phyloP scores from a whole-genome alignment of 169 alveolate genomes.

The Condylostoma magnum region DNA sequence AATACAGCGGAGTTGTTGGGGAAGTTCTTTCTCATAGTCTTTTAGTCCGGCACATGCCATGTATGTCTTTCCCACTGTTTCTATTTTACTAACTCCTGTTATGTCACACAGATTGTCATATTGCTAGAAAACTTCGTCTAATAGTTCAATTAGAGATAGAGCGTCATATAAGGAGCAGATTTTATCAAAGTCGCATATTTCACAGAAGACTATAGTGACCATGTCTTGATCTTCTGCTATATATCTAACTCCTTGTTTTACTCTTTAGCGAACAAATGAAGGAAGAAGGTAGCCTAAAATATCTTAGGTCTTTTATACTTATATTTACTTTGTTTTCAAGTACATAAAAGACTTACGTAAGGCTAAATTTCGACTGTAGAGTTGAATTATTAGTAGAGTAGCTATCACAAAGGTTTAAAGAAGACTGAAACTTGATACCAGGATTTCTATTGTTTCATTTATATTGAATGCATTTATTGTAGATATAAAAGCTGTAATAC shows the following conservation, averaged over 20 bases:
- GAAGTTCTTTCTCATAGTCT: conserved; percentile 49
- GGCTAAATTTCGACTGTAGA: no score
- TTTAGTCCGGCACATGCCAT: conserved; percentile 86
- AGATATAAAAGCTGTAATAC: no score
- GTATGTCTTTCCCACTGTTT: conserved; percentile 87
- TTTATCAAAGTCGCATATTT: conserved; percentile 76
- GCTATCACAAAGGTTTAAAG: no score
- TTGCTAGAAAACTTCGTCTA: conserved; percentile 71
- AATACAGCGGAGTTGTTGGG: not conserved
- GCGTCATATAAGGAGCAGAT: conserved; percentile 30
- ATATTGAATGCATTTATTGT: no score
- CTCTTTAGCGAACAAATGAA: conserved; percentile 76
- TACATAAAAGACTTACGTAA: no score
- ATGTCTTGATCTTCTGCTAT: conserved; percentile 74
- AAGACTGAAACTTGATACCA: no score
- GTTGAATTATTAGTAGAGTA: no score
- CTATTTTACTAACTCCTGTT: conserved; percentile 77
- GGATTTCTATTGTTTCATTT: no score
- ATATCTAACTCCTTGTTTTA: conserved; percentile 68
- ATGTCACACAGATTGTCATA: conserved; percentile 73
- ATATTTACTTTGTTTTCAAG: conserved; percentile 30
- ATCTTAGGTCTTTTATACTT: conserved; percentile 33
- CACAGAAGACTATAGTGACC: conserved; percentile 77
- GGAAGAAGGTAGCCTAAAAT: conserved; percentile 75
- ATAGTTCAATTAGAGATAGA: conserved; percentile 43